Conservation (phyloP, 1,284 basidiomycete species). For the Leucoagaricus sp. region DNA sequence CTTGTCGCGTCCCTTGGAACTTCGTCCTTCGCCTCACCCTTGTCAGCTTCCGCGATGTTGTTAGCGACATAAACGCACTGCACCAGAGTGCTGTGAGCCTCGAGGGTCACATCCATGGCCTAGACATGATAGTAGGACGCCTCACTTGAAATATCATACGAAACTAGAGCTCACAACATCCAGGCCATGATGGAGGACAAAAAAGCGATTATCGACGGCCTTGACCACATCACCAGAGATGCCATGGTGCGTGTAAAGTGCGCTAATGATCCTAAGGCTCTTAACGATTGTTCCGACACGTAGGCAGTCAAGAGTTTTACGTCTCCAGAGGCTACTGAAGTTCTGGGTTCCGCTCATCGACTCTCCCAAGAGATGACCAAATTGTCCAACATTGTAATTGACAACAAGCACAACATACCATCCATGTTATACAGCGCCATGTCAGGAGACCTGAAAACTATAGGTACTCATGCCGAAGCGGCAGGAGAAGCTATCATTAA, state of each 20-base stretch:
- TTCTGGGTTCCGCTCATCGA: neutral
- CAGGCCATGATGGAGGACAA: neutral
- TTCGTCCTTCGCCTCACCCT: slow-evolving; percentile 4
- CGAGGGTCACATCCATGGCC: neutral
- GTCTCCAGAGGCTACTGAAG: neutral
- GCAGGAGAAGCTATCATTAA: slow-evolving; percentile 1
- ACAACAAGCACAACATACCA: neutral
- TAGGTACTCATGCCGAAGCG: neutral
- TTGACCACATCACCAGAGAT: neutral
- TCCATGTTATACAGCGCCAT: neutral
- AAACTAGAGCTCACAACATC: neutral
- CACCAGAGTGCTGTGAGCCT: neutral
- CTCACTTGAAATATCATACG: neutral
- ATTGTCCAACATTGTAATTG: neutral
- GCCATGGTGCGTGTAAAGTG: neutral
- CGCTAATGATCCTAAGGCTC: neutral
- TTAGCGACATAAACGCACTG: neutral
- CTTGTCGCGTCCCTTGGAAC: neutral
- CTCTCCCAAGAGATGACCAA: neutral
- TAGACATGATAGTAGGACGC: neutral
- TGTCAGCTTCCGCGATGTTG: neutral
- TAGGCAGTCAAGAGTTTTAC: neutral
- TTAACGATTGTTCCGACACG: neutral
- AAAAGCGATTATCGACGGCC: neutral
- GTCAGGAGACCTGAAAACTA: neutral